These are phyloP conservation scores for Trichothecium sympodiale DNA, from an alignment of 2,329 filamentous ascomycete genomes.

Conservation along the genomic window DNA sequence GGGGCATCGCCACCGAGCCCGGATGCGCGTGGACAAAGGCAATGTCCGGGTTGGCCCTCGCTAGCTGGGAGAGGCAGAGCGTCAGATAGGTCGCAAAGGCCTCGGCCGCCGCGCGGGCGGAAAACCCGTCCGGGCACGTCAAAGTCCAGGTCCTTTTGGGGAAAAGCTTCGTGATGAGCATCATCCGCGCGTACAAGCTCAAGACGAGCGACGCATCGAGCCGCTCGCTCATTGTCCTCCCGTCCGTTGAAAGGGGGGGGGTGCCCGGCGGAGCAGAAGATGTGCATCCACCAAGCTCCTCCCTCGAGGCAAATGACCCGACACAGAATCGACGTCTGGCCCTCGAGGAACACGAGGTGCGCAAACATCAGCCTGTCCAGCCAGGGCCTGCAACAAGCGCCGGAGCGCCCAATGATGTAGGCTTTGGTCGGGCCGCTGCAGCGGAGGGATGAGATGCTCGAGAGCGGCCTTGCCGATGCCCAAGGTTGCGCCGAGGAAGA, in stretches of 20 bases:
- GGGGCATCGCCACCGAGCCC: not conserved
- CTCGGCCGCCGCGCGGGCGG: not conserved
- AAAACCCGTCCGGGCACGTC: not conserved
- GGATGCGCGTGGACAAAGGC: slow-evolving; percentile 3
- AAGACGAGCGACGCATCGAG: not conserved
- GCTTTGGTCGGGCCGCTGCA: not conserved
- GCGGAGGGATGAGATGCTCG: not conserved
- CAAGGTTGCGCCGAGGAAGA: slow-evolving; percentile 2
- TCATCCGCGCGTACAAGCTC: not conserved
- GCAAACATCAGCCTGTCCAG: slow-evolving; percentile 1
- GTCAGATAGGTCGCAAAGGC: not conserved
- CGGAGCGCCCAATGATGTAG: slow-evolving; percentile 3
- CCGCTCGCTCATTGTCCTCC: not conserved
- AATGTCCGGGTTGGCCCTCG: not conserved
- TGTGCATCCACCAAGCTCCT: not conserved
- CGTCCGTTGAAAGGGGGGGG: not conserved
- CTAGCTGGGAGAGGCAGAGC: not conserved
- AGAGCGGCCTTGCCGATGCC: slow-evolving; percentile 3
- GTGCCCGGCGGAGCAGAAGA: not conserved
- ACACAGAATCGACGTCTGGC: slow-evolving; percentile 1
- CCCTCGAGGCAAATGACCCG: not conserved
- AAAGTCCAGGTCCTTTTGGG: slow-evolving; percentile 1
- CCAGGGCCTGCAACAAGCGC: not conserved
- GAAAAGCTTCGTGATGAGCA: not conserved
- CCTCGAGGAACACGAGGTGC: slow-evolving; percentile 4